phyloP scores from a whole-genome alignment of 2,329 filamentous ascomycete genomes.

The Sporothrix schenckii region DNA sequence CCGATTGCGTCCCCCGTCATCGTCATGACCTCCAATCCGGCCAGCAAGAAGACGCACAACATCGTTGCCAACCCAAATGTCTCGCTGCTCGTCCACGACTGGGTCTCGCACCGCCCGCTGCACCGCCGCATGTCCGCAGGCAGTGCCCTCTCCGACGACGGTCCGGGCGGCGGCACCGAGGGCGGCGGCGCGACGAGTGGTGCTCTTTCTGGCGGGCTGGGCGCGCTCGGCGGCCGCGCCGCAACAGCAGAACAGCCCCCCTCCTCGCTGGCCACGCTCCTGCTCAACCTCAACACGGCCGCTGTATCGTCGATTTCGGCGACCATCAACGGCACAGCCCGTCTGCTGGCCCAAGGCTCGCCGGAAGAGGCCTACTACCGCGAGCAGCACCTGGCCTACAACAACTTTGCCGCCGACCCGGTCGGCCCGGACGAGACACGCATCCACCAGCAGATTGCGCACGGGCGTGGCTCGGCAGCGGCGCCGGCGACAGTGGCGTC shows the following conservation, averaged over 20 bases:
- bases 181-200: not conserved
- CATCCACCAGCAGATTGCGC: slow-evolving; percentile 42
- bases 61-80: slow-evolving; percentile 83
- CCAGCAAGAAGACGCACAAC: slow-evolving; percentile 79
- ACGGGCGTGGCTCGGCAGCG: slow-evolving; percentile 35
- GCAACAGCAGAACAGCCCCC: slow-evolving; percentile 53
- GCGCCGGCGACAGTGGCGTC: not conserved
- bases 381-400: slow-evolving; percentile 83
- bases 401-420: slow-evolving; percentile 71
- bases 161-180: not conserved
- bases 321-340: slow-evolving; percentile 87
- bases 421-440: slow-evolving; percentile 46
- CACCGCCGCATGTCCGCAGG: slow-evolving; percentile 64
- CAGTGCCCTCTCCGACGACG: slow-evolving; percentile 53
- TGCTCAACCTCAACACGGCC: slow-evolving; percentile 88
- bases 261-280: slow-evolving; percentile 77
- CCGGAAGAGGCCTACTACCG: slow-evolving; percentile 86
- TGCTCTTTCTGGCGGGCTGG: not conserved
- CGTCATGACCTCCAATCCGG: slow-evolving; percentile 87
- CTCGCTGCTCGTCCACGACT: slow-evolving; percentile 95
- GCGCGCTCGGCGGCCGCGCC: not conserved
- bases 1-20: slow-evolving; percentile 64
- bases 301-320: slow-evolving; percentile 86
- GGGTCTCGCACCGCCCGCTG: slow-evolving; percentile 87
- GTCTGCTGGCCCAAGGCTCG: slow-evolving; percentile 70